Evolutionary conservation across 345 rosid species (phyloP), one percentile per base, ranked within the genome.

Genomic region (Camelina hispida): DNA sequence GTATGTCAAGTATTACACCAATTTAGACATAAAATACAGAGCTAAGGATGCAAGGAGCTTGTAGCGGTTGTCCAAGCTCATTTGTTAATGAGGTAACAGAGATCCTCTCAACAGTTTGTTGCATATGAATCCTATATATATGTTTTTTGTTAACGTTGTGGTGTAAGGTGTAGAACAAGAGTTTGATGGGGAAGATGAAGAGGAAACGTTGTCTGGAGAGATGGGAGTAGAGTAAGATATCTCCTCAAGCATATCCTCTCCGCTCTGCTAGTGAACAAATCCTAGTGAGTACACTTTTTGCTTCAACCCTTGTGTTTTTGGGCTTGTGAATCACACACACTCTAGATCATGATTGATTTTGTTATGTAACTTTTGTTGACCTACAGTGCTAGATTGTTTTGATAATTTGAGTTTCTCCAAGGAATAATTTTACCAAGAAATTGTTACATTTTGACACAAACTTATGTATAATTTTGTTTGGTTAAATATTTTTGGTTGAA

Each of bases 41-140:
- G 77, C 81, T 94, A 82, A 79, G 81, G 75, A 92, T 94, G 98
- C 97, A 94, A 83, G 96, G 97, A 80, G 97, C 97, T 28, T 94
- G 98, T 79, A 91, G 98, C 48, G 98, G 98, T 68, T 94, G 98
- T 82, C 98, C 97, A 16, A 94, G 97, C 69, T 94, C 97, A 62
- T 85, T 97, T 20, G 97, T 94, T 77, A 94, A 97, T 28, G 99
- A 94, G 90, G 98, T 94, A 88, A 81, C 4, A 15, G 2, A 9
- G 62, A 61, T 46, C 58, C 12, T 42, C 61, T 28, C 17, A 47
- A 68, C 59, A 62, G 16, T 23, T 43, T 4, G 10, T 43, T n/a
- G 34, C 35, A 54, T 32, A 35, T 28, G 28, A 67, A 35, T 60
- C 30, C 30, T 25, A 25, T 25, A 14, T 37, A 4, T 25, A 25